A percentile compares a stretch with the other conserved stretches of the same genome.
These are phyloP conservation scores for Metarhizium album DNA, from an alignment of 2,329 filamentous ascomycete genomes.

Conservation along the genomic window DNA sequence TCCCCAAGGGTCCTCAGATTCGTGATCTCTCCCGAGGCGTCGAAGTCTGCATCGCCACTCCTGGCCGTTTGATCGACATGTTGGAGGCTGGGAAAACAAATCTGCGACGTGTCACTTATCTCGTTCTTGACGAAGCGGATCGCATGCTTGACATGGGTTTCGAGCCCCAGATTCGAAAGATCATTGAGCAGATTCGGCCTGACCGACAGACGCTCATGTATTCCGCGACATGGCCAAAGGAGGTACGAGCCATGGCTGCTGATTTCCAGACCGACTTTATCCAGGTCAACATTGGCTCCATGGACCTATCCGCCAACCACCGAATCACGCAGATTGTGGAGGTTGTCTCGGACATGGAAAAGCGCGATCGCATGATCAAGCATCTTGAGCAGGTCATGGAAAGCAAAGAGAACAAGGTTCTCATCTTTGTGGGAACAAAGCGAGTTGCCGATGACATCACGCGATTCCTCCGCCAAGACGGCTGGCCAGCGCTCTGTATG, in stretches of 20 bases:
- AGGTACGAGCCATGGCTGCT: slow-evolving; percentile 81
- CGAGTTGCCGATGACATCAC: slow-evolving; percentile 97
- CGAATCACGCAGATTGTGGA: slow-evolving; percentile 97
- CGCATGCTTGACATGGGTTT: slow-evolving; percentile 99
- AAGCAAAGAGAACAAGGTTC: slow-evolving; percentile 85
- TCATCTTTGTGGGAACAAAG: slow-evolving; percentile 91
- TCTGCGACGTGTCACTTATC: slow-evolving; percentile 91
- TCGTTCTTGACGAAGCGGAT: slow-evolving; percentile 97
- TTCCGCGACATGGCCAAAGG: slow-evolving; percentile 99
- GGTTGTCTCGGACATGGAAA: slow-evolving; percentile 92
- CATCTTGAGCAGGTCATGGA: slow-evolving; percentile 98
- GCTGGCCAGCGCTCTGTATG: slow-evolving; percentile 93
- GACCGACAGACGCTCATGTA: slow-evolving; percentile 99
- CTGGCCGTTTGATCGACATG: slow-evolving; percentile 97
- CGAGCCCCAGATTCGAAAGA: slow-evolving; percentile 98
- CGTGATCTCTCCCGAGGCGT: slow-evolving; percentile 90
- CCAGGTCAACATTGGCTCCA: slow-evolving; percentile 95
- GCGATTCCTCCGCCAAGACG: slow-evolving; percentile 91
- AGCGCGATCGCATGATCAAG: slow-evolving; percentile 95
- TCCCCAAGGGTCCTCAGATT: slow-evolving; percentile 94
- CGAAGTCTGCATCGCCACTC: slow-evolving; percentile 97
- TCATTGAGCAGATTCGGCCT: slow-evolving; percentile 92
- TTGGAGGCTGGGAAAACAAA: slow-evolving; percentile 97
- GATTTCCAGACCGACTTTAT: slow-evolving; percentile 95
- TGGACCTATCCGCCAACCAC: slow-evolving; percentile 94